A percentile compares a stretch with the other conserved stretches of the same genome.
Evolutionary conservation across 1,139 yeast species (phyloP).

Genomic region (Candida glucosophila): DNA sequence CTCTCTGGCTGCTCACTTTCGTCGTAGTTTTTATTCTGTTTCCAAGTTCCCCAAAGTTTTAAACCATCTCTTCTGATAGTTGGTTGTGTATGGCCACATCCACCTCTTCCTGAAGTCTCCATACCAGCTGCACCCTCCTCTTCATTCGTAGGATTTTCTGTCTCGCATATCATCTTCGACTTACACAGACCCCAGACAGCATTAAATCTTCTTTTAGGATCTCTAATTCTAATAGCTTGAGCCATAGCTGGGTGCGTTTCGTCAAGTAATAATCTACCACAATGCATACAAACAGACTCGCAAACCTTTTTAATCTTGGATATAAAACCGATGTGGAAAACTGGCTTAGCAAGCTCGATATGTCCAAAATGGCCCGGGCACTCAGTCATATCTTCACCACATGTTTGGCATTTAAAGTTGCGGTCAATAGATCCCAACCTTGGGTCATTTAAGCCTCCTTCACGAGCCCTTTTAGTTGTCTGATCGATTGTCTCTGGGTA

Average conservation of each 20-base stretch:
- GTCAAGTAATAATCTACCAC: slow-evolving; percentile 88
- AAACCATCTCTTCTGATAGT: slow-evolving; percentile 92
- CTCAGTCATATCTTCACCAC: slow-evolving; percentile 98
- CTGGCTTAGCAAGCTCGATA: slow-evolving; percentile 96
- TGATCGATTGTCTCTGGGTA: slow-evolving; percentile 99
- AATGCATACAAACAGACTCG: slow-evolving; percentile 97
- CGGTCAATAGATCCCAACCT: slow-evolving; percentile 96
- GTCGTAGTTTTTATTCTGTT: slow-evolving; percentile 67
- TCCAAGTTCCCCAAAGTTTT: slow-evolving; percentile 96
- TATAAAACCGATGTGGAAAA: slow-evolving; percentile 92
- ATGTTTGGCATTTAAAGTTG: slow-evolving; percentile 94
- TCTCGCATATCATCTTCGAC: slow-evolving; percentile 91
- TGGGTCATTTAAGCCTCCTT: slow-evolving; percentile 96
- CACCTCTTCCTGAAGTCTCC: slow-evolving; percentile 67
- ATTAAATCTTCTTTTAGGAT: slow-evolving; percentile 90
- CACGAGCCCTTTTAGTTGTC: slow-evolving; percentile 87
- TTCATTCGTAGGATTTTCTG: slow-evolving; percentile 57
- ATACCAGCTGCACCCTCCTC: slow-evolving; percentile 36
- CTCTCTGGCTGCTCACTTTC: slow-evolving; percentile 91
- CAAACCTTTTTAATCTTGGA: slow-evolving; percentile 90
- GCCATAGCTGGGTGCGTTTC: slow-evolving; percentile 83
- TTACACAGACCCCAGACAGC: slow-evolving; percentile 94
- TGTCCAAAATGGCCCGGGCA: slow-evolving; percentile 99
- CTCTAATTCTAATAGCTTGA: slow-evolving; percentile 81
- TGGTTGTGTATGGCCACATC: slow-evolving; percentile 97